Evolutionary conservation across 176 grass and related monocot species (phyloP).

Genomic region (Triticum timopheevii): DNA sequence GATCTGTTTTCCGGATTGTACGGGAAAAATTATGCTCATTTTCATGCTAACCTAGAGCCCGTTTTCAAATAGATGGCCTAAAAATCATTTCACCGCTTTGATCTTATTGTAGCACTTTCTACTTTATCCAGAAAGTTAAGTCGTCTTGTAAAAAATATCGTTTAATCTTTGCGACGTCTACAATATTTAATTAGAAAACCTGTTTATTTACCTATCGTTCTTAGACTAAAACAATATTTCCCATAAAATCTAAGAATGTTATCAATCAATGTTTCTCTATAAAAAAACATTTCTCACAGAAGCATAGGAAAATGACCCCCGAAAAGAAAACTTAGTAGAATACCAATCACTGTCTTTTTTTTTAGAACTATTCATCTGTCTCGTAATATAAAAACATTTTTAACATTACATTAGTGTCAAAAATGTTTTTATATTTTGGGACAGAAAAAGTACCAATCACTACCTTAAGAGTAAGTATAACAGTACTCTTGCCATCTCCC

Average conservation of each 20-base stretch:
- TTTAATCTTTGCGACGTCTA: neutral
- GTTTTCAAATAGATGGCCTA: neutral
- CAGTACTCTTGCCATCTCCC: neutral
- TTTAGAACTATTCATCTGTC: too few species aligned
- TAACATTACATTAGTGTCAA: too few species aligned
- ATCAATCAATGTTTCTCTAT: neutral
- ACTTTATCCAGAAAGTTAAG: neutral
- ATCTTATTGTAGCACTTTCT: too few species aligned
- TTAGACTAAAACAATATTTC: neutral
- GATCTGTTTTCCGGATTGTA: too few species aligned
- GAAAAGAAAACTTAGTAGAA: too few species aligned
- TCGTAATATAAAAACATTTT: too few species aligned
- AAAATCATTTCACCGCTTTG: too few species aligned
- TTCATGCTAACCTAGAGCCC: neutral
- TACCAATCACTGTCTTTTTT: neutral
- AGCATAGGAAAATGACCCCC: neutral
- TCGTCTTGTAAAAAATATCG: neutral
- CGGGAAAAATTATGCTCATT: neutral
- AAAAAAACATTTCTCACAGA: neutral
- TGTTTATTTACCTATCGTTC: too few species aligned
- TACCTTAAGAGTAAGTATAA: neutral
- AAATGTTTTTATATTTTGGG: too few species aligned
- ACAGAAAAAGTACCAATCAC: too few species aligned
- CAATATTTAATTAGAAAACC: neutral
- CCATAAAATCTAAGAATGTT: neutral